A percentile compares a stretch with the other conserved stretches of the same genome.
phyloP scores from a whole-genome alignment of 2,329 filamentous ascomycete species.

The Bipolaris gigantea region DNA sequence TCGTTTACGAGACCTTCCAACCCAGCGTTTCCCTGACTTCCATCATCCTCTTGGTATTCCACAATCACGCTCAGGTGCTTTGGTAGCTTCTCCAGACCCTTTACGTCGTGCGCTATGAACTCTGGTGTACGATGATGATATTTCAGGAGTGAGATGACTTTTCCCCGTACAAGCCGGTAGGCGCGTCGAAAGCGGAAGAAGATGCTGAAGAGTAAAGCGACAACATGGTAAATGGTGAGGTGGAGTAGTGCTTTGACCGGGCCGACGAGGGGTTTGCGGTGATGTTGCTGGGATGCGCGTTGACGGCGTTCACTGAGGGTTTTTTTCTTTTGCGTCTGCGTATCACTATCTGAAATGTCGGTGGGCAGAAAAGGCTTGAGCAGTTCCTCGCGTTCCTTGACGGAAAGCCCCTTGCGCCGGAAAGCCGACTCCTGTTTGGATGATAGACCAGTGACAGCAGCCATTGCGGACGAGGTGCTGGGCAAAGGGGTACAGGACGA shows the following conservation, averaged over 20 bases:
- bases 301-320: slow-evolving; percentile 18
- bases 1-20: slow-evolving; percentile 86
- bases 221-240: slow-evolving; percentile 65
- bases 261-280: slow-evolving; percentile 48
- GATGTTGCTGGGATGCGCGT: slow-evolving; percentile 13
- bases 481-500: slow-evolving; percentile 9
- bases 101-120: slow-evolving; percentile 85
- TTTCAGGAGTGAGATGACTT: slow-evolving; percentile 78
- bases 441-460: slow-evolving; percentile 37
- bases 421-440: slow-evolving; percentile 39
- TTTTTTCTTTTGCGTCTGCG: slow-evolving; percentile 15
- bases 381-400: slow-evolving; percentile 54
- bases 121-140: slow-evolving; percentile 96
- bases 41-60: slow-evolving; percentile 66
- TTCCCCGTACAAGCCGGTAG: slow-evolving; percentile 77
- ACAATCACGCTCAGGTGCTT: slow-evolving; percentile 87
- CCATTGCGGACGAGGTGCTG: slow-evolving; percentile 31
- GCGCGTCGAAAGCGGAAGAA: slow-evolving; percentile 81
- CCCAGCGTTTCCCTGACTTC: slow-evolving; percentile 67
- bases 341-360: slow-evolving; percentile 34
- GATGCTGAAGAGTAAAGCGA: slow-evolving; percentile 83
- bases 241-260: slow-evolving; percentile 67
- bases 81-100: slow-evolving; percentile 71
- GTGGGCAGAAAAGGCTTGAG: slow-evolving; percentile 57
- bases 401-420: slow-evolving; percentile 45